Evolutionary conservation across 2,329 filamentous ascomycete species (phyloP), one percentile per base, ranked within the genome.

Genomic region (Cladosporium sp.): DNA sequence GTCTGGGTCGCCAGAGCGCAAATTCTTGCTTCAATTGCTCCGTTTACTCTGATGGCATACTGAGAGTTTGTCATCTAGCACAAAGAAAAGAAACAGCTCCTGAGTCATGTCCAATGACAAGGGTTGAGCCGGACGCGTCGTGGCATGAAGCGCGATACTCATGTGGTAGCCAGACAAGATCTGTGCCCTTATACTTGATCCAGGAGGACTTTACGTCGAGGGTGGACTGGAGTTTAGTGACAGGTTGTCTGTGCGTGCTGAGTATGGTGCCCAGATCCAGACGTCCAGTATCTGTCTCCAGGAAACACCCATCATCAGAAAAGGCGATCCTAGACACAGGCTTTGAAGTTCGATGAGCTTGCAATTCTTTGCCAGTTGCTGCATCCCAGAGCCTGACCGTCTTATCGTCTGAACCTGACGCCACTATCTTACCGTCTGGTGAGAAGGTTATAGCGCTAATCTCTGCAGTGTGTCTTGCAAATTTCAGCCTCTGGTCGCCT

Each of bases 311-410:
- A 49, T 67, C 64, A 40, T 23, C 40, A 14, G 64, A 64, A 46
- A 66, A 67, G 21, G 28, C 40, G 52, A 62, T 33, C 33, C 28
- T 23, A 28, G 12, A 52, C 18, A 50, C 35, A 21, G 8, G 4
- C 18, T 23, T 49, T 8, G 18, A 14, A 29, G 46, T n/a, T 28
- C 65, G 21, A 40, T 55, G 49, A 29, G 18, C n/a, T 18, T 56
- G 50, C 33, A 23, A 65, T 40, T 58, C 31, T 40, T 64, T 14
- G 53, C 33, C 66, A 7, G 62, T 67, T 46, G 60, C 49, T 26
- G 52, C 59, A 44, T 44, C 6, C 37, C 37, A 44, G 16, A 44
- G 37, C 18, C 37, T 44, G 37, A 44, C 37, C 5, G 64, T 67
- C 26, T 52, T 31, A 16, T 53, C 49, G 5, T 28, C 49, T 18